Evolutionary conservation across 345 rosid species (phyloP), one percentile per base, ranked within the genome.

Genomic region (Microcos paniculata): DNA sequence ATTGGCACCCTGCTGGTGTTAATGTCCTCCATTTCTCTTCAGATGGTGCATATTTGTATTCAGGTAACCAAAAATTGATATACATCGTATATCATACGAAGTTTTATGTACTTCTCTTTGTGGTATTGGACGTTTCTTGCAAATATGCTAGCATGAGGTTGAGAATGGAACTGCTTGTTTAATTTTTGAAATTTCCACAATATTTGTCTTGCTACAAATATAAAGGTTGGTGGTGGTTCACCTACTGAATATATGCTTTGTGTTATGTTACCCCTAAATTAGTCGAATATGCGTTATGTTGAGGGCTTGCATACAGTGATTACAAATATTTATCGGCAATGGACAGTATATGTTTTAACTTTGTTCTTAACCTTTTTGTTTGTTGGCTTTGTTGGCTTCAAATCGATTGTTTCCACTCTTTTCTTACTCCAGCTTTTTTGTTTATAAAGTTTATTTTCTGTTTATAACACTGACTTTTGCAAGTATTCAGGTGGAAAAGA

Each of bases 1-100:
- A 89, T 77, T 91, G 96, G 96, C 99, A 96, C 77, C 86, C 97
- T 46, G 73, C 91, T 79, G 86, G 78, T 83, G 91, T 96, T 13
- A 90, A 84, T 66, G 81, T 81, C 46, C 92, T 96, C 71, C 82
- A 78, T 62, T 93, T 96, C 85, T 96, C 99, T 81, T 88, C 94
- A 4, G 99, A 96, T 82, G 99, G 99, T 77, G 94, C 94, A 10
- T 91, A 92, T 74, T 63, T 96, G 70, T 93, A 87, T 83, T 87
- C 98, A 83, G 98, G 98, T 96, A 84, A 80, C 14, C n/a, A 59
- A 63, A 48, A 62, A 19, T 63, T 33, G 52, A 30, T 46, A 15
- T 16, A 23, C 35, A 67, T 67, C n/a, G 35, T 65, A 23, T 48
- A 65, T 23, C 14, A 45, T 19, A 15, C 15, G 72, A 68, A 68